phyloP scores from a whole-genome alignment of 768 basidiomycete genomes.

The Xerocomellus intermedius region DNA sequence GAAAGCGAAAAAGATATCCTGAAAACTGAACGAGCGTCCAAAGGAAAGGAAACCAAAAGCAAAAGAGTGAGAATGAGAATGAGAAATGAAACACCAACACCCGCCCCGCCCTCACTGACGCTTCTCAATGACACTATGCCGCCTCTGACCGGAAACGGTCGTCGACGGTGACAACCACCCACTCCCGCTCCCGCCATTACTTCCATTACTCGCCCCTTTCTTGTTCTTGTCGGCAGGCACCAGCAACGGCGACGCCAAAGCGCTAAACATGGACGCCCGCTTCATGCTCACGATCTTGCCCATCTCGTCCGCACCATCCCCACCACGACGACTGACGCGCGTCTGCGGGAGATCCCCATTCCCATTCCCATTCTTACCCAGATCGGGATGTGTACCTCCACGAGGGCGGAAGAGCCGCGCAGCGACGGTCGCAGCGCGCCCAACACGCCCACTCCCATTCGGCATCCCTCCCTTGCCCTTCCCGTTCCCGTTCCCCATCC shows the following conservation, averaged over 20 bases:
- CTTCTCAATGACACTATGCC: slow-evolving; percentile 10
- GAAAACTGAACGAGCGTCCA: not conserved
- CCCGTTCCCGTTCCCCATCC: not conserved
- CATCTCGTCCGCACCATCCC: slow-evolving; percentile 11
- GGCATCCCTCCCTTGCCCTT: not conserved
- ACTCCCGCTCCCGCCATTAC: slow-evolving; percentile 2
- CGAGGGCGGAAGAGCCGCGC: slow-evolving; percentile 20
- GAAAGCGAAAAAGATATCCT: not conserved
- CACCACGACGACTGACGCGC: not conserved
- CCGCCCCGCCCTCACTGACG: not conserved
- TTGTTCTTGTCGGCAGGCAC: slow-evolving; percentile 3
- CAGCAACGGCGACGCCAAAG: slow-evolving; percentile 3
- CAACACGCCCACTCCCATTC: not conserved
- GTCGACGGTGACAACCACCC: slow-evolving; percentile 4
- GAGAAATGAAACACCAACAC: not conserved
- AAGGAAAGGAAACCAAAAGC: not conserved
- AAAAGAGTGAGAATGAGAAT: not conserved
- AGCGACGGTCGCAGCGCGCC: slow-evolving; percentile 17
- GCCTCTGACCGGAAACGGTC: slow-evolving; percentile 1
- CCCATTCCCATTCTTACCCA: not conserved
- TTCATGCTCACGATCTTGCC: slow-evolving; percentile 24
- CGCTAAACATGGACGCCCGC: slow-evolving; percentile 15
- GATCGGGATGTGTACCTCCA: not conserved
- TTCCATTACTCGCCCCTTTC: not conserved
- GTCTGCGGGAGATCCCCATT: not conserved